Percentiles rank a stretch among this genome's conserved stretches.
Evolutionary conservation across 2,329 filamentous ascomycete genomes (phyloP).

Genomic region (Cryphonectria japonica): DNA sequence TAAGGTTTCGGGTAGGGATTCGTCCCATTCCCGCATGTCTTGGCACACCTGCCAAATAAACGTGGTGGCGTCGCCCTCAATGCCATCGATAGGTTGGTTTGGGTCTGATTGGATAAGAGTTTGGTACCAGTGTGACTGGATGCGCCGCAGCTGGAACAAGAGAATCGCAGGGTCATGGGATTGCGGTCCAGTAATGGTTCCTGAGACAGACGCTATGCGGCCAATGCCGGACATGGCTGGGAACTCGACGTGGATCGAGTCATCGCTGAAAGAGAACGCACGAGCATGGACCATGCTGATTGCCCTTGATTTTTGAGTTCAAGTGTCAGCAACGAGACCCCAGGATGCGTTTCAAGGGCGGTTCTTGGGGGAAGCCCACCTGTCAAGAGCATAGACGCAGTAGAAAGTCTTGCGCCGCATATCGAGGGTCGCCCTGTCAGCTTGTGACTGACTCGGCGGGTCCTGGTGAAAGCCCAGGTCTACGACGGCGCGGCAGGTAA

Average conservation of each 20-base stretch:
- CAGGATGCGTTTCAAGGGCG: background rate
- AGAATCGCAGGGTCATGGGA: conserved; percentile 72
- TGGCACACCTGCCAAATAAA: conserved; percentile 78
- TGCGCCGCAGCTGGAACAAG: conserved; percentile 80
- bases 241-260: conserved; percentile 79
- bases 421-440: conserved; percentile 72
- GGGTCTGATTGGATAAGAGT: conserved; percentile 80
- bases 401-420: conserved; percentile 84
- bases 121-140: conserved; percentile 90
- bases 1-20: conserved; percentile 70
- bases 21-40: conserved; percentile 80
- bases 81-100: conserved; percentile 56
- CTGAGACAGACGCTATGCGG: conserved; percentile 46
- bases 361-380: conserved; percentile 53
- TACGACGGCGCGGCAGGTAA: conserved; percentile 83
- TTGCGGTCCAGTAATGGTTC: conserved; percentile 49
- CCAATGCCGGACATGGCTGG: conserved; percentile 58
- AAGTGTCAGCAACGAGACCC: conserved; percentile 30
- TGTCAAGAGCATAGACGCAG: conserved; percentile 86
- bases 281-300: conserved; percentile 87
- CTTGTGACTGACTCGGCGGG: conserved; percentile 70
- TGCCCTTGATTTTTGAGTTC: conserved; percentile 59
- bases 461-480: conserved; percentile 95
- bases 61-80: conserved; percentile 58
- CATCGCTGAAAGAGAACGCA: conserved; percentile 92